Evolutionary conservation across 805 yeast species (phyloP), one percentile per base, ranked within the genome.

Genomic region (Lachancea nothofagi): DNA sequence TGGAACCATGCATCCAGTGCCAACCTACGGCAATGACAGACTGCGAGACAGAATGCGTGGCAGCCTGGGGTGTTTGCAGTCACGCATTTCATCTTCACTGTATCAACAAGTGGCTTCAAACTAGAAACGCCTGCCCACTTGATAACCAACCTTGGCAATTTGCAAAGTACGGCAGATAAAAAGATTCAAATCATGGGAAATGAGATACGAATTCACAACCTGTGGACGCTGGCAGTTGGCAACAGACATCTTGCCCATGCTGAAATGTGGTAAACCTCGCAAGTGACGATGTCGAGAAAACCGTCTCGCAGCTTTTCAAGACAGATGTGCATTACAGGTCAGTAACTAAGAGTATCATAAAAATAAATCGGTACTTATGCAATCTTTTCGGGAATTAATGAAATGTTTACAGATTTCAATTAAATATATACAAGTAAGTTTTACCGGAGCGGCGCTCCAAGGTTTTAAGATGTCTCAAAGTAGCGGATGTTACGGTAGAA

Each of bases 11-110:
- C 61, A 84, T 93, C 49, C 97, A 89, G 61, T 93, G 99, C 61
- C 96, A 87, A 61, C 94, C 95, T 20, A 80, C 80, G 56, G 78
- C 66, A 3, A 77, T 77, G 61, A 75, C 77, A 26, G 70, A 68
- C 13, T 65, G 78, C 13, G 72, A 73, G 26, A 82, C 77, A 29
- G 88, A 82, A 51, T 93, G 99, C 67, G 80, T 84, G 30, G 93
- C 96, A 7, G 97, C 97, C 3, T 88, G 97, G 89, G 99, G 98
- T 34, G 75, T 77, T 33, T 93, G 99, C 66, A 89, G 87, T 53
- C 99, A 93, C 61, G 96, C 96, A n/a, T 93, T 93, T 75, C 99
- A 93, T 60, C 71, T 88, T 65, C 99, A 93, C 66, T 93, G 99
- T 65, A 93, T 93, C 50, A 78, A 87, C 36, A 77, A 95, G 52